These are phyloP conservation scores for Papiliotrema terrestris DNA, from an alignment of 1,284 basidiomycete genomes.

Conservation along the genomic window DNA sequence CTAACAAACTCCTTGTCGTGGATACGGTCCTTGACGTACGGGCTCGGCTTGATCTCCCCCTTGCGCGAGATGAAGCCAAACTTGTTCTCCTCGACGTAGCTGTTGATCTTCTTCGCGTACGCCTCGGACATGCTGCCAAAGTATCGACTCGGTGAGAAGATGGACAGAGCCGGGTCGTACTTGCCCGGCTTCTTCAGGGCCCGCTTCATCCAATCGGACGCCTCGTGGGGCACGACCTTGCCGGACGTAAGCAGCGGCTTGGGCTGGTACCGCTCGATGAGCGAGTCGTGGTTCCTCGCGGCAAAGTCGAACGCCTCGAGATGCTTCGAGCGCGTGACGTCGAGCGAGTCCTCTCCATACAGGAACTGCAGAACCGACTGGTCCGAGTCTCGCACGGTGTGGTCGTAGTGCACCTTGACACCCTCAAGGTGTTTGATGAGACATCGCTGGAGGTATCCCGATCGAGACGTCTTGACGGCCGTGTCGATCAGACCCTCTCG, in stretches of 20 bases:
- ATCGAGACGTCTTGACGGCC: constrained; percentile 97
- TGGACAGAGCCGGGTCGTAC: constrained; percentile 70
- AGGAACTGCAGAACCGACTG: constrained; percentile 91
- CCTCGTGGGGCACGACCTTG: constrained; percentile 66
- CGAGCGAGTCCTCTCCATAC: constrained; percentile 95
- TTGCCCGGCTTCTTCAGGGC: constrained; percentile 69
- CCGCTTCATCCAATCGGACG: constrained; percentile 80
- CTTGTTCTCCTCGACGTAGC: constrained; percentile 78
- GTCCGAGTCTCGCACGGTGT: constrained; percentile 95
- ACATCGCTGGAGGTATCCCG: constrained; percentile 96
- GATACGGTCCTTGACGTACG: constrained; percentile 34
- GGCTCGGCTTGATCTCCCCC: constrained; percentile 46
- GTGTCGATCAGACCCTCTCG: constrained; percentile 99
- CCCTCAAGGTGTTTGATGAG: constrained; percentile 98
- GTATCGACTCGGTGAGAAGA: constrained; percentile 74
- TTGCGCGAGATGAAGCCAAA: constrained; percentile 68
- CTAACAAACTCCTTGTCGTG: constrained; percentile 64
- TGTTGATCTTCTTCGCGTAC: constrained; percentile 76
- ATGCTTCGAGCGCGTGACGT: constrained; percentile 94
- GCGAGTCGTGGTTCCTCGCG: constrained; percentile 77
- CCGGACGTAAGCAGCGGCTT: constrained; percentile 54
- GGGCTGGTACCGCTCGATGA: constrained; percentile 72
- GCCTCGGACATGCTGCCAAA: constrained; percentile 90
- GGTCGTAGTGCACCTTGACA: constrained; percentile 93
- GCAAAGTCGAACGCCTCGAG: constrained; percentile 88